Evolutionary conservation across 305 asterid genomes (phyloP).

Genomic region (Fraxinus sp.): DNA sequence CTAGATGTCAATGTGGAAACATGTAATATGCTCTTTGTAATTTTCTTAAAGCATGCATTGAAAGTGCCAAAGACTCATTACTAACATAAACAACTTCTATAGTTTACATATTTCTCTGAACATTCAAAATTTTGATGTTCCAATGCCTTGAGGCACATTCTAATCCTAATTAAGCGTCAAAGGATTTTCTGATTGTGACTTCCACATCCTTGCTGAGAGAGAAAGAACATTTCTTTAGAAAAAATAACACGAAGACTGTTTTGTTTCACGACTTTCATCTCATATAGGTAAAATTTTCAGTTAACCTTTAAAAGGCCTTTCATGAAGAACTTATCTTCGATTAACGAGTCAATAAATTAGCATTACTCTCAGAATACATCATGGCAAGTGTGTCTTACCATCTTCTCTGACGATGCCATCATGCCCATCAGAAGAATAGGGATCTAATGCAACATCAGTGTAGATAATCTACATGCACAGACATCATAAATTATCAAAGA

Average conservation of each 20-base stretch:
- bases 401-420: slow-evolving; percentile 98
- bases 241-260: background rate
- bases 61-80: background rate
- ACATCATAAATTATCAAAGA: slow-evolving; percentile 11
- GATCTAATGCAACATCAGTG: slow-evolving; percentile 95
- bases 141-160: background rate
- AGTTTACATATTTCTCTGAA: background rate
- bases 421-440: slow-evolving; percentile 96
- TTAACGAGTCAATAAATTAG: background rate
- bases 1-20: background rate
- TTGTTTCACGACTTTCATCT: background rate
- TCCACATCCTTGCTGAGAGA: background rate
- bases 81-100: background rate
- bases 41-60: background rate
- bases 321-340: background rate
- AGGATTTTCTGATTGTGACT: background rate
- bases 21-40: background rate
- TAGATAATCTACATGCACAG: slow-evolving; percentile 61
- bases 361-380: slow-evolving; percentile 8
- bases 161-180: background rate
- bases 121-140: background rate
- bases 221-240: background rate
- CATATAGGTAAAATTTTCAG: background rate
- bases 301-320: background rate
- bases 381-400: slow-evolving; percentile 46